These are phyloP conservation scores for Candida glaebosa DNA, from an alignment of 805 yeast genomes.

Conservation along the genomic window DNA sequence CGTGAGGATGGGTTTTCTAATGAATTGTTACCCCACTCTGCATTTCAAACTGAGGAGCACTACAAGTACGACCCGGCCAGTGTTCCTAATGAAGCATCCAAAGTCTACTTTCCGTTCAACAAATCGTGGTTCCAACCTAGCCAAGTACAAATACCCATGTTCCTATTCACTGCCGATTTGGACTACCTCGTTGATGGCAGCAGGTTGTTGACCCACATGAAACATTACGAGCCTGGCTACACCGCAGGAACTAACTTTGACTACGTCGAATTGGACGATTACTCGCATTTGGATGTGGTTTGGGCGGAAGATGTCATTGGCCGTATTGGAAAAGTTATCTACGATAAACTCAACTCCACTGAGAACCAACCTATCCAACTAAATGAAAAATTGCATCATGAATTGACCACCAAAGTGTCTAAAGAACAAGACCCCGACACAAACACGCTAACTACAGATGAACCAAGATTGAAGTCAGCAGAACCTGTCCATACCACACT, in stretches of 20 bases:
- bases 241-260: slow-evolving; percentile 32
- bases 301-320: slow-evolving; percentile 84
- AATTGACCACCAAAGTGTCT: background rate
- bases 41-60: slow-evolving; percentile 27
- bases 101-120: slow-evolving; percentile 51
- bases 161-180: slow-evolving; percentile 65
- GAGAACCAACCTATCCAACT: background rate
- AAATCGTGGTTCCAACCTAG: slow-evolving; percentile 49
- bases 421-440: background rate
- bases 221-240: slow-evolving; percentile 50
- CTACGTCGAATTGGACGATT: slow-evolving; percentile 49
- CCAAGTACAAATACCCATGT: slow-evolving; percentile 47
- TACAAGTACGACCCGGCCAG: slow-evolving; percentile 17
- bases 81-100: slow-evolving; percentile 22
- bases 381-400: background rate
- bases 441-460: too few species aligned
- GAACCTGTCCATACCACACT: background rate
- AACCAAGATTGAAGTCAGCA: too few species aligned
- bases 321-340: slow-evolving; percentile 50
- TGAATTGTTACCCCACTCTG: slow-evolving; percentile 30
- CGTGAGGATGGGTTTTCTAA: slow-evolving; percentile 38
- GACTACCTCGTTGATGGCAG: slow-evolving; percentile 80
- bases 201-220: slow-evolving; percentile 61
- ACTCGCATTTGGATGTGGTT: slow-evolving; percentile 85
- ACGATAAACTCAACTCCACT: slow-evolving; percentile 6